Evolutionary conservation across 441 rosid species (phyloP).

Genomic region (Macaranga tanarius): DNA sequence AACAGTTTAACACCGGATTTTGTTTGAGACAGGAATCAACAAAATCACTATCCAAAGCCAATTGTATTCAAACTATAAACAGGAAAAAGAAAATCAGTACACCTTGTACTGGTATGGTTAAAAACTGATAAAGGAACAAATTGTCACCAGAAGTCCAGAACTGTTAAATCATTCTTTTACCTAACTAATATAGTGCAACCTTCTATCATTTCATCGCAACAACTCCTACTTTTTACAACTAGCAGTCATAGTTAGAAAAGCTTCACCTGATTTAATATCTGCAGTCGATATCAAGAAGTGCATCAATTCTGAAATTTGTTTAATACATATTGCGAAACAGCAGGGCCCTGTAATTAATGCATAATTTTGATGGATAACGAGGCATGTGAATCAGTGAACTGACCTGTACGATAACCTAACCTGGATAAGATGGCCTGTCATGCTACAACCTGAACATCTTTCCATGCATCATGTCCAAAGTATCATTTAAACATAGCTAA

Average conservation of each 20-base stretch:
- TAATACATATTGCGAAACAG: neutral
- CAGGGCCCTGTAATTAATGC: slow-evolving; percentile 8
- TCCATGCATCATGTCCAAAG: neutral
- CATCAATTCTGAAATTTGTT: neutral
- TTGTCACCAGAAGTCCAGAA: no score
- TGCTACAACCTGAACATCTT: slow-evolving; percentile 2
- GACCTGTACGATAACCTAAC: slow-evolving; percentile 13
- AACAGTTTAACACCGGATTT: neutral
- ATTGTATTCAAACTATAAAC: no score
- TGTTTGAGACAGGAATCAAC: neutral
- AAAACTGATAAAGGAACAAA: neutral
- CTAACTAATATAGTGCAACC: no score
- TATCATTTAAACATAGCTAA: neutral
- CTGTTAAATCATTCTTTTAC: no score
- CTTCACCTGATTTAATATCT: neutral
- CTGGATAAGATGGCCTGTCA: slow-evolving; percentile 15
- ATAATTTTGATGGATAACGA: neutral
- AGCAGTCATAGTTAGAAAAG: neutral
- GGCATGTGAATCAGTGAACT: slow-evolving; percentile 18
- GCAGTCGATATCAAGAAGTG: neutral
- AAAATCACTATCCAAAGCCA: neutral
- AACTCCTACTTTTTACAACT: neutral
- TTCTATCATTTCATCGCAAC: neutral
- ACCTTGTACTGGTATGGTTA: no score
- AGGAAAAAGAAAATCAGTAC: no score